Conservation (phyloP, 2,329 filamentous ascomycete species). For the Talaromyces funiculosus region DNA sequence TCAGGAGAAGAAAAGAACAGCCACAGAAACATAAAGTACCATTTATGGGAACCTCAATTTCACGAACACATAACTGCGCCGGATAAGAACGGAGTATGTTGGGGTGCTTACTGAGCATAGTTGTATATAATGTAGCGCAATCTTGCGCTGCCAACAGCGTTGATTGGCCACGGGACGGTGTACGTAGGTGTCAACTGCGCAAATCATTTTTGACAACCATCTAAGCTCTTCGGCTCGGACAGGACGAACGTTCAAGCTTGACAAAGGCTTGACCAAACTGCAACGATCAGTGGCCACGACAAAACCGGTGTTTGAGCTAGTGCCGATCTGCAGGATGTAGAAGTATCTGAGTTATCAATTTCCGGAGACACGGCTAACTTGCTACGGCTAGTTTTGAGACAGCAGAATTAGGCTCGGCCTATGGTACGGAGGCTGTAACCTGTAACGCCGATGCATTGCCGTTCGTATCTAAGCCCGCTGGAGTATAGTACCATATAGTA, state of each 20-base stretch:
- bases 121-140: not conserved
- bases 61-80: too few species aligned
- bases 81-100: not conserved
- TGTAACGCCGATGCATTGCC: not conserved
- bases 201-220: not conserved
- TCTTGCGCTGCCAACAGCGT: not conserved
- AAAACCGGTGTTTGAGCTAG: not conserved
- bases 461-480: too few species aligned
- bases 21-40: not conserved
- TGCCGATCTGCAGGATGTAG: not conserved
- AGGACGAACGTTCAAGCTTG: not conserved
- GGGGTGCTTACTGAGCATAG: not conserved
- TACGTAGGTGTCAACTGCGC: not conserved
- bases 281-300: not conserved
- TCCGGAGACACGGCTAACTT: not conserved
- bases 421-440: not conserved
- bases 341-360: not conserved
- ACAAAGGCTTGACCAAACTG: not conserved
- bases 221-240: not conserved
- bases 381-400: not conserved
- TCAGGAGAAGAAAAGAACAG: not conserved
- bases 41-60: too few species aligned
- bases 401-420: constrained; percentile 8
- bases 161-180: not conserved
- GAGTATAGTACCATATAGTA: too few species aligned